Evolutionary conservation across 2,329 filamentous ascomycete genomes (phyloP).

Genomic region (Paecilomyces dactylethromorphus): DNA sequence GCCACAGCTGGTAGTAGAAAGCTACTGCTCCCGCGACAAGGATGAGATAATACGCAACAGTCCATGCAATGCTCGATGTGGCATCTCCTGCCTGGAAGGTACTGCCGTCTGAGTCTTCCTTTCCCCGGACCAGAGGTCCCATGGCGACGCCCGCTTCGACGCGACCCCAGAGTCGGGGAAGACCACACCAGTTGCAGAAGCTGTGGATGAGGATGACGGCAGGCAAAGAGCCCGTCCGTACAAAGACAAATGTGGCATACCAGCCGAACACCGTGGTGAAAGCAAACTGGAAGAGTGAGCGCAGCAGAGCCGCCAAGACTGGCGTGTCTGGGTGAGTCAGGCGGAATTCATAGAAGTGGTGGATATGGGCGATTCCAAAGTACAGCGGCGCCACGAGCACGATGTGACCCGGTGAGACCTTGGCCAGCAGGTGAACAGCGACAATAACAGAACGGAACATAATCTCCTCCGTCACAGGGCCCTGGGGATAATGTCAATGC

Average conservation of each 20-base stretch:
- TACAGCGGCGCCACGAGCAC: constrained; percentile 80
- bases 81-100: constrained; percentile 16
- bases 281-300: constrained; percentile 74
- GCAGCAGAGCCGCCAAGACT: constrained; percentile 55
- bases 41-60: constrained; percentile 69
- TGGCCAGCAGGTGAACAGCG: constrained; percentile 71
- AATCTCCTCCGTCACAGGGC: constrained; percentile 85
- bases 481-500: constrained; percentile 42
- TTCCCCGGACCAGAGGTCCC: constrained; percentile 30
- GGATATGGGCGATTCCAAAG: constrained; percentile 87
- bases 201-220: constrained; percentile 71
- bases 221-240: constrained; percentile 76
- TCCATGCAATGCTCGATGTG: constrained; percentile 53
- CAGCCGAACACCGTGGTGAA: constrained; percentile 94
- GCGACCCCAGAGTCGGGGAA: constrained; percentile 78
- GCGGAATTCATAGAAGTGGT: constrained; percentile 93
- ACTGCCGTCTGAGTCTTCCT: constrained; percentile 27
- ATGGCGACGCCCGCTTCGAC: constrained; percentile 51
- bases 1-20: constrained; percentile 67
- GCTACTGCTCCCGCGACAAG: constrained; percentile 63
- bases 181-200: constrained; percentile 88
- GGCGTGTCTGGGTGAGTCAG: constrained; percentile 69
- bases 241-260: constrained; percentile 81
- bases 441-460: constrained; percentile 86
- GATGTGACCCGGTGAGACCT: constrained; percentile 50